Base-by-base conservation (phyloP, 192 early-diverging fungal species). In the Coemansia sp. region DNA sequence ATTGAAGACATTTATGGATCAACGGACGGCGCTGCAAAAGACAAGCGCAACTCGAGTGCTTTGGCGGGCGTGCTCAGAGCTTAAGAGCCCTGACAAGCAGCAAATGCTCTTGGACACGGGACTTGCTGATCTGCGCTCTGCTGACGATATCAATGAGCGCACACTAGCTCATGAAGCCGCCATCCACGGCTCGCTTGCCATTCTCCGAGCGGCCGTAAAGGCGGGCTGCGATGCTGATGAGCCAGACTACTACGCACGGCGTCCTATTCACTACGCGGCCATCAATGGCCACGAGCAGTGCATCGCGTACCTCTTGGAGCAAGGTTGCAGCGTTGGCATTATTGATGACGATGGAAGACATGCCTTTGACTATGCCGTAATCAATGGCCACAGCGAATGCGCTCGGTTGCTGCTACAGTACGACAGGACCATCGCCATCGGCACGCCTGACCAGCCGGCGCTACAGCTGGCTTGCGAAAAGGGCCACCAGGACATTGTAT, bases 91-190 rank as follows among this genome's bases (percentile, higher is more conserved):
- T 5, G 73, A 69, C 9, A 75, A 74, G 62, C 81, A 79, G 47
- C 79, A 87, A 34, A 68, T 88, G 40, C 75, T 98, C 7, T 80
- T 96, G 50, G 85, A 78, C 31, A 88, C 90, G 0, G 84, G 86
- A 5, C 58, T 89, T 3, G 89, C 97, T 5, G 91, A 97, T 74
- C 88, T 89, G 63, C 92, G 89, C 46, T 95, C 89, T 71, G 80
- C 89, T 6, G 97, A 99, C 77, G 97, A 98, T 69, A 95, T 99
- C 78, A 98, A 90, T 68, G 92, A 93, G 68, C 89, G 94, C 49
- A 97, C 93, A 0, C 92, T 89, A 55, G 83, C 95, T 1, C 98
- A 99, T 76, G 95, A 95, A 64, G 89, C 93, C 2, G 92, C 95
- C 1, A 95, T 96, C 73, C 86, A 87, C 22, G 95, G 95, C 3